A percentile compares a stretch with the other conserved stretches of the same genome.
These are phyloP conservation scores for Leccinum ambiguum DNA, from an alignment of 1,284 basidiomycete species.

Conservation along the genomic window DNA sequence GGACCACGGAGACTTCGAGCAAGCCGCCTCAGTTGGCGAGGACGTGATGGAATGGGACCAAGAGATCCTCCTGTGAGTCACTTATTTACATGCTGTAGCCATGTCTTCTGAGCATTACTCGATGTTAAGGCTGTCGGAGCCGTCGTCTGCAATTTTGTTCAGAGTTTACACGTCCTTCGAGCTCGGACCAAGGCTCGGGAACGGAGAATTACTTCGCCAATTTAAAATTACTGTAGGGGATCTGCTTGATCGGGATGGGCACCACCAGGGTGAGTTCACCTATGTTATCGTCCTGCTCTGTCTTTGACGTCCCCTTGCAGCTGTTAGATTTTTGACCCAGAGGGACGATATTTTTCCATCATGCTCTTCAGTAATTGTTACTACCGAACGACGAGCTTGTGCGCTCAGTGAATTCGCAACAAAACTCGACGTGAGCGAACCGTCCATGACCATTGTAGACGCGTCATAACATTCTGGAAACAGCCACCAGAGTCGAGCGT, in stretches of 20 bases:
- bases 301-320: neutral
- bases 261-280: neutral
- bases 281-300: neutral
- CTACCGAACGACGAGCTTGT: neutral
- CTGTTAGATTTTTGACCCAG: neutral
- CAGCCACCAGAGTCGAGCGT: neutral
- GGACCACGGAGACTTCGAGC: neutral
- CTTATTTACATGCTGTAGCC: neutral
- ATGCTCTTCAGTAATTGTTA: neutral
- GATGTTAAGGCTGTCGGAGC: neutral
- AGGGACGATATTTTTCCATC: neutral
- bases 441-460: neutral
- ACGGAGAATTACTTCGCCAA: neutral
- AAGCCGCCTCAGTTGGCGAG: neutral
- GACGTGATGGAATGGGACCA: constrained; percentile 1
- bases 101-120: neutral
- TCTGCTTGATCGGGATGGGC: neutral
- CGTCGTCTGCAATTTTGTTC: neutral
- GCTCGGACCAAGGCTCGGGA: neutral
- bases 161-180: neutral
- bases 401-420: neutral
- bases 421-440: neutral
- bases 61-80: neutral
- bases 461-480: neutral
- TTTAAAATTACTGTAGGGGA: neutral